Base-by-base conservation (phyloP, 2,329 filamentous ascomycete species). In the Diaporthe humulicola region DNA sequence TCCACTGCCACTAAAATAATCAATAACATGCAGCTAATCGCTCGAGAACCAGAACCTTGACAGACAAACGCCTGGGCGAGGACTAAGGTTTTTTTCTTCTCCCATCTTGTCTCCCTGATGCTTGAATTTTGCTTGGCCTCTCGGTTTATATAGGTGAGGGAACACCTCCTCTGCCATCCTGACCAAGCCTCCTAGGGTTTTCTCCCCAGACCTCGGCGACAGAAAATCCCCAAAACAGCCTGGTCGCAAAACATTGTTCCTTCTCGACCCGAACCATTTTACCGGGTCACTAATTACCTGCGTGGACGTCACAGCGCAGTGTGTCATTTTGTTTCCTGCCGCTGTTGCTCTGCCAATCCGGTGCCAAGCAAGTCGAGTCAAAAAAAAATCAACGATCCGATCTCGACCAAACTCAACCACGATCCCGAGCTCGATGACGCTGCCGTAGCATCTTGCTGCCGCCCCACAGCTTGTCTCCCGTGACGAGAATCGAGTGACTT, bases 11-110 rank as follows among this genome's bases (percentile, higher is more conserved):
- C 57, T 72, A 72, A 54, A 64, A 54, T 64, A 64, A 54, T 69
- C 64, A 72, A 72, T 72, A 70, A 52, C 52, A 58, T 70, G 72
- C 64, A 74, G 54, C 64, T 69, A 69, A 69, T 69, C 48, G 64
- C 64, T 40, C 19, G 64, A 69, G 61, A 74, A 69, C 57, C 67
- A 66, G 54, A 61, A 70, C 61, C 52, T 73, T 70, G 71, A 38
- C 54, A 58, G 36, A 36, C 60, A 73, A 50, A 57, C 71, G 71
- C 60, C 28, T 50, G 52, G 40, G 36, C 40, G n/a, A 61, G 64
- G 54, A 64, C 28, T 57, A 57, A 52, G 38, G 14, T 45, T 58
- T 61, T 69, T 75, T 70, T 66, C 12, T 54, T 22, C 22, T 1
- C 10, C 57, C 56, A n/a, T n/a, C 38, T 48, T 64, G 14, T 60